A percentile compares a stretch with the other conserved stretches of the same genome.
phyloP scores from a whole-genome alignment of 805 yeast species.

The Pichia ethanolica region DNA sequence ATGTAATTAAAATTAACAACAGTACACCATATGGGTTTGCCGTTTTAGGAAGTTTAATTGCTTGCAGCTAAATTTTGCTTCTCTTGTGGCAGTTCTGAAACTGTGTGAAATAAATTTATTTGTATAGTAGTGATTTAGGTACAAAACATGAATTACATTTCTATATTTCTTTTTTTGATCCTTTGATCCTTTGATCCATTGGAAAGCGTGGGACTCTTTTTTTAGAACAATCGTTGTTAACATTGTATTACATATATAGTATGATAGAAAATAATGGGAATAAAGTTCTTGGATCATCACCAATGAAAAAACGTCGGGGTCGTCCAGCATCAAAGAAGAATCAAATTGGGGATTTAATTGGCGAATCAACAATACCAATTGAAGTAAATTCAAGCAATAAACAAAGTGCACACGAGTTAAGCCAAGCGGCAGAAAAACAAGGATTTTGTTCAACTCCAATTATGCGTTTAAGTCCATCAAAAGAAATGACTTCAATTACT shows the following conservation, averaged over 20 bases:
- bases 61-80: not conserved
- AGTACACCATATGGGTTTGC: not conserved
- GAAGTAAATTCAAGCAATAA: conserved; percentile 13
- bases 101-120: not conserved
- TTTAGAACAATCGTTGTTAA: no score
- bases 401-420: conserved; percentile 19
- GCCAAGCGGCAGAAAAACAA: conserved; percentile 25
- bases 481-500: not conserved
- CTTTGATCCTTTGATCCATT: no score
- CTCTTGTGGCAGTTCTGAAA: not conserved
- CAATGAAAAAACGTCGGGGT: conserved; percentile 21
- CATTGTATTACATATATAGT: not conserved
- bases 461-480: conserved; percentile 25
- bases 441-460: conserved; percentile 26
- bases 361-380: conserved; percentile 22
- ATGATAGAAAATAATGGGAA: not conserved
- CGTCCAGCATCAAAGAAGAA: conserved; percentile 23
- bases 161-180: no score
- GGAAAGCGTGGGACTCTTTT: not conserved
- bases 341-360: conserved; percentile 13
- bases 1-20: not conserved
- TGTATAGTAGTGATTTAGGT: not conserved
- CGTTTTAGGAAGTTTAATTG: conserved; percentile 3
- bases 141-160: no score
- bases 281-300: not conserved